Evolutionary conservation across 1,139 yeast genomes (phyloP).

Genomic region (Taphrina pruni): DNA sequence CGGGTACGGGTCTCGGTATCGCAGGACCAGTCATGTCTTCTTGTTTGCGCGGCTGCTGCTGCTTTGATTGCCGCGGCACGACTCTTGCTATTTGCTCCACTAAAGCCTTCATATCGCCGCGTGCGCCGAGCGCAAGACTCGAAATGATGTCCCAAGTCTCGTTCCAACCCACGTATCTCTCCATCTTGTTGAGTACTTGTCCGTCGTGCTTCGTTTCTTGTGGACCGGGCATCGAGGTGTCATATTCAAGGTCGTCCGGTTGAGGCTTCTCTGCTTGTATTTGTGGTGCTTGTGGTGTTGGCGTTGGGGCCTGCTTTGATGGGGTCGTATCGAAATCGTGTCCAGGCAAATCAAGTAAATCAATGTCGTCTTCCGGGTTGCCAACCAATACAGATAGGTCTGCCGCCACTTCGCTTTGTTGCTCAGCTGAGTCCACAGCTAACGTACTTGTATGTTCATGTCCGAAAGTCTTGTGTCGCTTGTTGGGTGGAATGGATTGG

Average conservation of each 20-base stretch:
- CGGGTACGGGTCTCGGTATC: too few relatives aligned
- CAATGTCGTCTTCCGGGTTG: background rate
- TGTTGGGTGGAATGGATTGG: background rate
- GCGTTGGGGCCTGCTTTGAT: background rate
- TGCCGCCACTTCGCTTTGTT: background rate
- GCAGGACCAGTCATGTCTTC: too few relatives aligned
- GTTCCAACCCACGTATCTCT: constrained; percentile 8
- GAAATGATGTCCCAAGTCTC: constrained; percentile 25
- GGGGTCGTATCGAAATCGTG: background rate
- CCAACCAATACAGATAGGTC: background rate
- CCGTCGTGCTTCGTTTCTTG: background rate
- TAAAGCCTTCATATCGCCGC: background rate
- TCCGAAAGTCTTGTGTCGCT: background rate
- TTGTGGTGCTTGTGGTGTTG: background rate
- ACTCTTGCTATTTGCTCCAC: background rate
- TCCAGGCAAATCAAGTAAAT: background rate
- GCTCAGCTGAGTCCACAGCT: background rate
- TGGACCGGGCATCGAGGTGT: constrained; percentile 13
- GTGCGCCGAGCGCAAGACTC: background rate
- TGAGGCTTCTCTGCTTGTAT: background rate
- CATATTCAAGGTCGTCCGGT: background rate
- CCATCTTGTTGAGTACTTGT: background rate
- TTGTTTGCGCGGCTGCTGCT: too few relatives aligned
- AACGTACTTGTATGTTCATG: background rate
- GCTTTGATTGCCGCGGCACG: background rate